Percentiles rank a stretch among this genome's conserved stretches.
phyloP scores from a whole-genome alignment of 495 filamentous ascomycete genomes.

The Clavariopsis aquatica region DNA sequence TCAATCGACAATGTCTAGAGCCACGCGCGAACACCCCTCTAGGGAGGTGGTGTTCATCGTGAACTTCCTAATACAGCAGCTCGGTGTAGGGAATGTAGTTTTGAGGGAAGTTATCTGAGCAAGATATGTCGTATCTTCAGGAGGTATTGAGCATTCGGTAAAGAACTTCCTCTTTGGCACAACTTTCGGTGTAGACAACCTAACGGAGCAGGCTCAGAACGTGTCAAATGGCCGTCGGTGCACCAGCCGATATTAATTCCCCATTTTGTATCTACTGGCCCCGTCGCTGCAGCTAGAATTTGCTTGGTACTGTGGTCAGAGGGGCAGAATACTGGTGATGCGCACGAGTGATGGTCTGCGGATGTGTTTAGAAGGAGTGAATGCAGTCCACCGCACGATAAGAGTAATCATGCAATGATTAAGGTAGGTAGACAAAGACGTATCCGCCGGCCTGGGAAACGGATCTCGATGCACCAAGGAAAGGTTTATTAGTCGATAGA shows the following conservation, averaged over 20 bases:
- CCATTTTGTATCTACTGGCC: not conserved
- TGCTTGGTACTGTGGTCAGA: not conserved
- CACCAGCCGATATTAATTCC: not conserved
- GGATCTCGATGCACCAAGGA: not conserved
- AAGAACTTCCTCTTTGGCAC: not conserved
- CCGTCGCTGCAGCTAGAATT: not conserved
- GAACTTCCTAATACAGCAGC: not conserved
- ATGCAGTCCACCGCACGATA: not conserved
- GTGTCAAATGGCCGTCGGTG: not conserved
- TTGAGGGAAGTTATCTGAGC: not conserved
- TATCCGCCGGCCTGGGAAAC: not conserved
- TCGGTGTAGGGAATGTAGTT: not conserved
- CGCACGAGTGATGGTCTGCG: not conserved
- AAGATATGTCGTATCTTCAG: not conserved
- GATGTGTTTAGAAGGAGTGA: not conserved
- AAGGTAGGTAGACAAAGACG: not conserved
- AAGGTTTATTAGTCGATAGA: not conserved
- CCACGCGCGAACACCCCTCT: not conserved
- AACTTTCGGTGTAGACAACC: not conserved
- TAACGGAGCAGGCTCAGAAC: not conserved
- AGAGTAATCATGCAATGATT: not conserved
- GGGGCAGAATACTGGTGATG: not conserved
- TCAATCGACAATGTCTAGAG: not conserved
- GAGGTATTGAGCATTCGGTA: not conserved
- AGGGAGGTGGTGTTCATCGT: not conserved